Percentiles rank a stretch among this genome's conserved stretches.
Evolutionary conservation across 2,329 filamentous ascomycete species (phyloP).

Genomic region (Mycosphaerella arachidis): DNA sequence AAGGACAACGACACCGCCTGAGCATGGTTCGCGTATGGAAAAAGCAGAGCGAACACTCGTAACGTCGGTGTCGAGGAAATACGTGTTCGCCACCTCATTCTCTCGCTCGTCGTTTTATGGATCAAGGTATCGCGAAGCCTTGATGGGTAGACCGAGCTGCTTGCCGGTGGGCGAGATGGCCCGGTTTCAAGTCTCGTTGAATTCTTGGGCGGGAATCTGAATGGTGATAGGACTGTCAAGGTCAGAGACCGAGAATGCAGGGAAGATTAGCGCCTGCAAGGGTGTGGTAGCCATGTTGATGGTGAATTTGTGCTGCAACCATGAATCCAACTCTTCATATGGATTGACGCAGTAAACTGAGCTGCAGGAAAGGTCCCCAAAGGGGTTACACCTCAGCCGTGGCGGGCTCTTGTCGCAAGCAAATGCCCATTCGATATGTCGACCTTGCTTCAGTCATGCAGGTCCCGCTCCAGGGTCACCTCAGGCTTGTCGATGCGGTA

Average conservation of each 20-base stretch:
- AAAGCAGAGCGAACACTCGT: background rate
- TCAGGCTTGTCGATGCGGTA: constrained; percentile 30
- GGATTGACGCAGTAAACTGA: too few species aligned
- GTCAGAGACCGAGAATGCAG: background rate
- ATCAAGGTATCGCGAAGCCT: background rate
- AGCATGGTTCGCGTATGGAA: background rate
- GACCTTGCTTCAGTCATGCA: constrained; percentile 23
- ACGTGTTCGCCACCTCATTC: background rate
- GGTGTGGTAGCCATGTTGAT: too few species aligned
- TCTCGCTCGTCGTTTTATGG: background rate
- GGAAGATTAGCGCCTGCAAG: too few species aligned
- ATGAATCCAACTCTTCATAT: too few species aligned
- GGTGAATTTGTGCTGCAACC: too few species aligned
- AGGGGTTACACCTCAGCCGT: background rate
- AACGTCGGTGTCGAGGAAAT: background rate
- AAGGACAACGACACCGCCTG: background rate
- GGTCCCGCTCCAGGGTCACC: constrained; percentile 24
- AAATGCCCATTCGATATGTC: background rate
- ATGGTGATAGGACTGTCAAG: background rate
- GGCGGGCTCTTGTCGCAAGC: background rate
- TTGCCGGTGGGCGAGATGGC: background rate
- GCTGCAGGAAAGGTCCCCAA: background rate
- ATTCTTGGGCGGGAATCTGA: background rate
- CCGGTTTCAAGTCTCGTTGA: background rate
- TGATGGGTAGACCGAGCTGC: background rate